These are phyloP conservation scores for Porogramme epimiltina DNA, from an alignment of 1,284 basidiomycete genomes.

Conservation along the genomic window DNA sequence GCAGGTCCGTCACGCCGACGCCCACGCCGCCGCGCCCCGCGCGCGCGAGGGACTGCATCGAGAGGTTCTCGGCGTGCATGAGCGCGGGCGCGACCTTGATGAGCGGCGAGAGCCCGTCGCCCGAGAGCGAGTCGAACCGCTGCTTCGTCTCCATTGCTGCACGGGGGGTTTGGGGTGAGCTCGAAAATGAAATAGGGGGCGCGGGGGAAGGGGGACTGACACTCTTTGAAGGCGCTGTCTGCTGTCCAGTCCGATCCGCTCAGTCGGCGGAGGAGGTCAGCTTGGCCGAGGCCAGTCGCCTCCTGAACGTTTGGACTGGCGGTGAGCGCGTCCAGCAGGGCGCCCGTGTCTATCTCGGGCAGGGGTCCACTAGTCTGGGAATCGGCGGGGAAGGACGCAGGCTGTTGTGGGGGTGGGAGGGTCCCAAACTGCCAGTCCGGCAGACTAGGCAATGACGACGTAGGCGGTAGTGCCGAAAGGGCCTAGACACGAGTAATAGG, in stretches of 20 bases:
- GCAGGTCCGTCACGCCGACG: slow-evolving; percentile 83
- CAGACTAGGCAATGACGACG: slow-evolving; percentile 19
- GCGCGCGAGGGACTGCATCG: slow-evolving; percentile 76
- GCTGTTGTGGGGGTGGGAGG: slow-evolving; percentile 38
- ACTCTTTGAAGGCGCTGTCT: slow-evolving; percentile 72
- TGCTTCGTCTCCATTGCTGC: slow-evolving; percentile 63
- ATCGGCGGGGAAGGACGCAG: slow-evolving; percentile 36
- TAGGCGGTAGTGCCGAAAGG: slow-evolving; percentile 16
- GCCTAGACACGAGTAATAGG: slow-evolving; percentile 7
- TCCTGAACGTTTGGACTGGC: slow-evolving; percentile 56
- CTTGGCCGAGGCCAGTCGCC: slow-evolving; percentile 63
- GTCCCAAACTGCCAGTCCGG: slow-evolving; percentile 33
- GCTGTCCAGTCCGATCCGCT: slow-evolving; percentile 65
- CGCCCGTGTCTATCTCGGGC: slow-evolving; percentile 54
- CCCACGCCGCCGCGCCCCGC: slow-evolving; percentile 78
- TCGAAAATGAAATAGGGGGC: neutral
- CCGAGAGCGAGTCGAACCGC: slow-evolving; percentile 58
- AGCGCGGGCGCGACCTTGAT: slow-evolving; percentile 79
- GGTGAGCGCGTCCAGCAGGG: slow-evolving; percentile 55
- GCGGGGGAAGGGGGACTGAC: slow-evolving; percentile 47
- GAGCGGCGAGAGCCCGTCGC: slow-evolving; percentile 69
- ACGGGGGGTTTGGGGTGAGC: neutral
- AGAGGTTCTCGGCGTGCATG: slow-evolving; percentile 88
- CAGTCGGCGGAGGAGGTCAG: slow-evolving; percentile 55
- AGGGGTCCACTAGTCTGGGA: slow-evolving; percentile 24